These are phyloP conservation scores for Fusarium irregulare DNA, from an alignment of 2,329 filamentous ascomycete species.

Conservation along the genomic window DNA sequence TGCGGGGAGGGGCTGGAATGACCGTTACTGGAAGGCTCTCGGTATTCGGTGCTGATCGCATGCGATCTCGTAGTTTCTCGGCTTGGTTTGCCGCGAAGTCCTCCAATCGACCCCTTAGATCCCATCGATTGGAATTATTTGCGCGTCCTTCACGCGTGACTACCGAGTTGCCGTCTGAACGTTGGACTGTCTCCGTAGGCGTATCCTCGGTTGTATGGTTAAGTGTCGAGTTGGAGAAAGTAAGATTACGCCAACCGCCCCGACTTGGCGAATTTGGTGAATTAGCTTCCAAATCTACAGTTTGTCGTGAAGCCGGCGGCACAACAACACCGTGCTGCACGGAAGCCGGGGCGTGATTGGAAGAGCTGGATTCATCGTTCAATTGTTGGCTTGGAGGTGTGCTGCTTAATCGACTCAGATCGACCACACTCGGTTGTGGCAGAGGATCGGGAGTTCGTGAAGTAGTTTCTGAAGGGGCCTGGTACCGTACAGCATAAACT, in stretches of 20 bases:
- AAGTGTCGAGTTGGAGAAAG: conserved; percentile 30
- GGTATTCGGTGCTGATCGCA: conserved; percentile 65
- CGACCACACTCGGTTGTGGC: conserved; percentile 45
- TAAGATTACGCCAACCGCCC: conserved; percentile 45
- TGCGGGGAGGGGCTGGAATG: conserved; percentile 71
- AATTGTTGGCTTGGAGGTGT: conserved; percentile 41
- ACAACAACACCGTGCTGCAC: conserved; percentile 40
- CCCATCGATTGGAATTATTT: conserved; percentile 59
- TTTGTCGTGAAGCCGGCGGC: conserved; percentile 21
- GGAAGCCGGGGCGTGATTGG: conserved; percentile 34
- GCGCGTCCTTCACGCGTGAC: conserved; percentile 10
- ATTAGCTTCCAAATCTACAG: conserved; percentile 48
- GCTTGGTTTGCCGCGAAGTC: conserved; percentile 71
- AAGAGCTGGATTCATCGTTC: conserved; percentile 44
- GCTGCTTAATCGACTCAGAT: conserved; percentile 53
- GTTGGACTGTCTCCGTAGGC: conserved; percentile 11
- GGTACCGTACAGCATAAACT: conserved; percentile 71
- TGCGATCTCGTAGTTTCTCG: conserved; percentile 67
- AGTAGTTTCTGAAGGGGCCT: conserved; percentile 65
- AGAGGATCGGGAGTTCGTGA: conserved; percentile 58
- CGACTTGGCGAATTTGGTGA: conserved; percentile 38
- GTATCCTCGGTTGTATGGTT: conserved; percentile 28
- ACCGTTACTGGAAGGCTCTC: conserved; percentile 68
- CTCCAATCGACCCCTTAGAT: conserved; percentile 67
- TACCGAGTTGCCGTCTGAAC: conserved; percentile 8